Evolutionary conservation across 2,329 filamentous ascomycete species (phyloP), one percentile per base, ranked within the genome.

Genomic region (Fusarium sp.): DNA sequence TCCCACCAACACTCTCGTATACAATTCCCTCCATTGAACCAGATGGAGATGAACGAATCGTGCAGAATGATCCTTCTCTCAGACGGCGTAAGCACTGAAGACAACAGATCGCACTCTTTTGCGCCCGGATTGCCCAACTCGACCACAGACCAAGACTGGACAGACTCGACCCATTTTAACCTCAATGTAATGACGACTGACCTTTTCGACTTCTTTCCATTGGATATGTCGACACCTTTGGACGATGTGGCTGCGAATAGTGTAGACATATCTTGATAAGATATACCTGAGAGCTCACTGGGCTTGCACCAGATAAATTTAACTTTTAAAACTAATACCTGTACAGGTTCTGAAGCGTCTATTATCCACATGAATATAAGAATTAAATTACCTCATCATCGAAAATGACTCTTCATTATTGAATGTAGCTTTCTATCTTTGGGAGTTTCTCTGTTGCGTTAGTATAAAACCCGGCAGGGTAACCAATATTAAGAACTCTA

Each of bases 211-310:
- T 50, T 50, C n/a, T 50, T 50, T 6, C 34, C 34, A 12, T 26
- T 38, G 4, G 47, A 38, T 10, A 38, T 50, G 16, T 18, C 47
- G 12, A 50, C 47, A 18, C 47, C 47, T 6, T 4, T 47, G n/a
- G 13, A 6, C 6, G 16, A 20, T 18, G 7, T 10, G 0, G 2
- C 1, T n/a, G 26, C 3, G 3, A 10, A 26, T 2, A n/a, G 23
- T 13, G 1, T 5, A 6, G 4, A 28, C 13, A 2, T 16, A 16
- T 16, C 38, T 7, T 41, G 6, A 41, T 2, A 41, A 12, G 2
- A 23, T 12, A 23, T 23, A 23, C 4, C 6, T 23, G 23, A 6
- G 23, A 4, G 6, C 4, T 23, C 6, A 23, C 23, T 23, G 23
- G 5, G 23, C 23, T 6, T 23, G 5, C 4, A 23, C 23, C 23